Conservation (phyloP, 345 rosid genomes). For the Jatropha curcas region DNA sequence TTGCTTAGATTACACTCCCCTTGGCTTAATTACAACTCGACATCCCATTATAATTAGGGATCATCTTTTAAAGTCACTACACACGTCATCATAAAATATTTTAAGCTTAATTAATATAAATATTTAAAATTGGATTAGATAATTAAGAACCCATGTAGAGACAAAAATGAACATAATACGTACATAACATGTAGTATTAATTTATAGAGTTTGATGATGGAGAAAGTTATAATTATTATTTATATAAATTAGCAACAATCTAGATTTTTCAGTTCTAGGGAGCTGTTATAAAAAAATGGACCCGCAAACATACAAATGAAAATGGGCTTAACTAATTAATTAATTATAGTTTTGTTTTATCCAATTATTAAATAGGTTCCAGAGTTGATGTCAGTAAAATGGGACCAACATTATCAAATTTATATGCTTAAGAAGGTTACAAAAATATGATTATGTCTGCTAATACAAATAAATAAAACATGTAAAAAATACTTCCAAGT, state of each 20-base stretch:
- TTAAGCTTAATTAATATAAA: background rate
- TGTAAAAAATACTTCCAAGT: background rate
- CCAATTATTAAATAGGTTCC: background rate
- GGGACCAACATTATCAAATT: background rate
- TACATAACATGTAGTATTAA: conserved; percentile 17
- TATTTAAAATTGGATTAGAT: conserved; percentile 1
- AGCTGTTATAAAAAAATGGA: background rate
- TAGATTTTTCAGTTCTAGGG: no score
- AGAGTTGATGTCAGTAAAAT: background rate
- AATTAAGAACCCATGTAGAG: background rate
- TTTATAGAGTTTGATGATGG: conserved; percentile 9
- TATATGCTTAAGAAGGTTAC: background rate
- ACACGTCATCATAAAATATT: conserved; percentile 12
- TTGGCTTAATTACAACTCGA: conserved; percentile 10
- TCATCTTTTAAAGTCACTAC: background rate
- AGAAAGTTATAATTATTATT: background rate
- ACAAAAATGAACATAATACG: conserved; percentile 23
- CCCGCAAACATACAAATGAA: background rate
- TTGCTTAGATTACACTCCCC: conserved; percentile 14
- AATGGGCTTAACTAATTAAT: background rate
- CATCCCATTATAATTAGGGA: no score
- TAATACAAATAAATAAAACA: background rate
- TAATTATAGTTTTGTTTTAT: background rate
- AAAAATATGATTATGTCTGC: background rate
- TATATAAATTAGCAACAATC: background rate